phyloP scores from a whole-genome alignment of 139 green algal genomes.

The Limnomonas spitsbergensis region DNA sequence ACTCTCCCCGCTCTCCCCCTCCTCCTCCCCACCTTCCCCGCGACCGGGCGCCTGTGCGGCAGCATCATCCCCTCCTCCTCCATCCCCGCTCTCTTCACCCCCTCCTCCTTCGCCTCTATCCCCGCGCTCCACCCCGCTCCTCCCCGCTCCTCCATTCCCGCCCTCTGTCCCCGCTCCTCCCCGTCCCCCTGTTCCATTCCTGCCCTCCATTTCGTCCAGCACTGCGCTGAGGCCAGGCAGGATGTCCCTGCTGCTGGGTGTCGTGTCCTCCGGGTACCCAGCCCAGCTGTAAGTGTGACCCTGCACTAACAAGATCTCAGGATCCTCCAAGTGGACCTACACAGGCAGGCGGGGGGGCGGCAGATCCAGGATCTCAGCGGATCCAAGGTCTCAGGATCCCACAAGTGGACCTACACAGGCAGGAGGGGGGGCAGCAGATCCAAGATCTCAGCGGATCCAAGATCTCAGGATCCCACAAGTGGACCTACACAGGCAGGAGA shows the following conservation, averaged over 20 bases:
- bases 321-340: not conserved
- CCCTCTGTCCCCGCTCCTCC: not conserved
- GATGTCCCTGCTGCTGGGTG: slow-evolving; percentile 55
- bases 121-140: not conserved
- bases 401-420: too few relatives aligned
- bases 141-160: not conserved
- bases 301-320: slow-evolving; percentile 56
- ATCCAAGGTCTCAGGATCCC: too few relatives aligned
- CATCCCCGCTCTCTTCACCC: not conserved
- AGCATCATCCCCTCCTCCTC: slow-evolving; percentile 1
- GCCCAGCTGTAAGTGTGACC: slow-evolving; percentile 75
- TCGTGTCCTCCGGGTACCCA: slow-evolving; percentile 78
- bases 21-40: not conserved
- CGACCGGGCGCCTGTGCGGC: not conserved
- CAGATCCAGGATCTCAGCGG: too few relatives aligned
- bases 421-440: too few relatives aligned
- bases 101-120: not conserved
- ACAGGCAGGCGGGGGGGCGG: too few relatives aligned
- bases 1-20: too few relatives aligned
- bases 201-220: not conserved
- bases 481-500: too few relatives aligned
- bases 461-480: too few relatives aligned
- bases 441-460: too few relatives aligned
- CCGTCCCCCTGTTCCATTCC: too few relatives aligned
- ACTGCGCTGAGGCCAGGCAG: slow-evolving; percentile 52